Conservation (phyloP, 179 eudicot genomes). For the Actinidia chinensis region DNA sequence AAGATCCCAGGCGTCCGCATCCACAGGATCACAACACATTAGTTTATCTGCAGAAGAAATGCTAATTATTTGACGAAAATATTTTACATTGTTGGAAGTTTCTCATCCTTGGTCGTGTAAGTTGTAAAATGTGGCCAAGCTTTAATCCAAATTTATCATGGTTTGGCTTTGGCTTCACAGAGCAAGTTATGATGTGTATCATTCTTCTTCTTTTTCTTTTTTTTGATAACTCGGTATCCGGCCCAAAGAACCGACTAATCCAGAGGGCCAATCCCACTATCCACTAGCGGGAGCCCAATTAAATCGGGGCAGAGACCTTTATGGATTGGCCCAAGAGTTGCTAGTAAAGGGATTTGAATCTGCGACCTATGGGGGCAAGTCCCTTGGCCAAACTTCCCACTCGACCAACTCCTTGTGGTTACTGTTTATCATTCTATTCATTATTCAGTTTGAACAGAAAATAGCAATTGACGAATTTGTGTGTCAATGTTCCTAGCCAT, state of each 20-base stretch:
- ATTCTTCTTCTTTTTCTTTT: not conserved
- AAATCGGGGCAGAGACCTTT: too few species aligned
- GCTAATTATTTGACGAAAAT: not conserved
- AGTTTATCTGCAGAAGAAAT: not conserved
- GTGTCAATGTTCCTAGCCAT: not conserved
- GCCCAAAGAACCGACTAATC: too few species aligned
- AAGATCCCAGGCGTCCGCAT: not conserved
- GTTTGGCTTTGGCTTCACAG: not conserved
- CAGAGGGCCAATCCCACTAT: too few species aligned
- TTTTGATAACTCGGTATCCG: too few species aligned
- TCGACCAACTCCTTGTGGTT: too few species aligned
- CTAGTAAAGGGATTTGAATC: too few species aligned
- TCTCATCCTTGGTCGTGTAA: not conserved
- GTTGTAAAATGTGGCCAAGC: not conserved
- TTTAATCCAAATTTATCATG: not conserved
- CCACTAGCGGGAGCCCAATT: too few species aligned
- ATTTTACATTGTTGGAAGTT: not conserved
- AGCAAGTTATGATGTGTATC: not conserved
- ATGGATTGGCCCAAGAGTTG: too few species aligned
- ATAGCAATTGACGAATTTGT: too few species aligned
- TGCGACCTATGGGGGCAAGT: too few species aligned
- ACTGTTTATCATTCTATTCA: not conserved
- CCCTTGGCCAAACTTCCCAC: too few species aligned
- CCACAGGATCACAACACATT: too few species aligned
- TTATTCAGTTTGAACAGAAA: not conserved